These are phyloP conservation scores for Astragalus glycyphyllos DNA, from an alignment of 306 rosid genomes.

Conservation along the genomic window DNA sequence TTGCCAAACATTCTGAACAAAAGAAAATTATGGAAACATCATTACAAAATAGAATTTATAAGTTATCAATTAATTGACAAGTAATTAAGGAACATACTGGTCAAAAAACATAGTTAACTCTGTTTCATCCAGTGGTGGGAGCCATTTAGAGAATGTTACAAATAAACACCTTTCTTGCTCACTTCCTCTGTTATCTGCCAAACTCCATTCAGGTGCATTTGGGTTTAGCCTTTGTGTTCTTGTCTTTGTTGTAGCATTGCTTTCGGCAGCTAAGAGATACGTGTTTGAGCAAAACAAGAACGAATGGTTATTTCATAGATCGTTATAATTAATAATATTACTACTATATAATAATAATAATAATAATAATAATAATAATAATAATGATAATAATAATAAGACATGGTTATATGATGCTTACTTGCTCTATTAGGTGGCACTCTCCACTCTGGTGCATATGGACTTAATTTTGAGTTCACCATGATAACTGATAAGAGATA, in stretches of 20 bases:
- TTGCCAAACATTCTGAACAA: conserved; percentile 50
- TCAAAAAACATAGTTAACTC: conserved; percentile 48
- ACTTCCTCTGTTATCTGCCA: not conserved
- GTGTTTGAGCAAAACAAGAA: too few relatives aligned
- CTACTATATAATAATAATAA: too few relatives aligned
- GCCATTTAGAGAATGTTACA: conserved; percentile 51
- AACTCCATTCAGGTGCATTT: conserved; percentile 45
- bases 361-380: too few relatives aligned
- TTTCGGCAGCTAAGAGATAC: too few relatives aligned
- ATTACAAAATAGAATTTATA: not conserved
- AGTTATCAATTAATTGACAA: not conserved
- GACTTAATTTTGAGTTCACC: not conserved
- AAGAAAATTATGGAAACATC: not conserved
- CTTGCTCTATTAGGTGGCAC: too few relatives aligned
- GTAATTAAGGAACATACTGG: conserved; percentile 30
- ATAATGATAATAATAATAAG: too few relatives aligned
- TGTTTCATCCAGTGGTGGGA: conserved; percentile 26
- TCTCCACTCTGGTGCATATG: too few relatives aligned
- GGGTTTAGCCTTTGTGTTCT: conserved; percentile 39
- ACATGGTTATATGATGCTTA: too few relatives aligned
- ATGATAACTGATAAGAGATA: not conserved
- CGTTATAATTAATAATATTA: too few relatives aligned
- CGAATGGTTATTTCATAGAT: too few relatives aligned
- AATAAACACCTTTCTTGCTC: conserved; percentile 51
- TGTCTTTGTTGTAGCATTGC: not conserved